phyloP scores from a whole-genome alignment of 805 yeast species.

The Clavispora phyllophila region DNA sequence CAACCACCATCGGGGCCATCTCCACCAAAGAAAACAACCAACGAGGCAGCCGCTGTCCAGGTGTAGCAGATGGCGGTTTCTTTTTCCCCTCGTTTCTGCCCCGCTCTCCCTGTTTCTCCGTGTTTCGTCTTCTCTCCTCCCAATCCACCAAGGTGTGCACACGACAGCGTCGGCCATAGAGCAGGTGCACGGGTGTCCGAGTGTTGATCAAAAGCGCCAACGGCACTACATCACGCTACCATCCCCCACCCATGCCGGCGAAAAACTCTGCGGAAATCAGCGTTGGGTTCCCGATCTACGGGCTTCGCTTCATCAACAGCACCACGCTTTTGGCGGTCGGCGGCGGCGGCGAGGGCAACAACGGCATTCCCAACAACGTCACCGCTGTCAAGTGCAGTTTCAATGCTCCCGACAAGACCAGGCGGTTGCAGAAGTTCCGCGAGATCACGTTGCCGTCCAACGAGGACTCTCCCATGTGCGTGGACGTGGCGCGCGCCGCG shows the following conservation, averaged over 20 bases:
- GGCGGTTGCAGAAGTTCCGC: slow-evolving; percentile 50
- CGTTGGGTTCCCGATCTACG: slow-evolving; percentile 75
- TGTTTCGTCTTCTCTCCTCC: too few relatives aligned
- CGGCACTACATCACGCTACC: too few relatives aligned
- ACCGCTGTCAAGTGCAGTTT: slow-evolving; percentile 60
- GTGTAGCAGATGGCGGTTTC: too few relatives aligned
- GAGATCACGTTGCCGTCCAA: slow-evolving; percentile 56
- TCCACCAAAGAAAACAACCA: too few relatives aligned
- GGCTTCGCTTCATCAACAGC: slow-evolving; percentile 63
- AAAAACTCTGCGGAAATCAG: slow-evolving; percentile 31
- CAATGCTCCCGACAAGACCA: slow-evolving; percentile 36
- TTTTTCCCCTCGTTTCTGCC: too few relatives aligned
- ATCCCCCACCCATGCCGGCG: slow-evolving; percentile 7
- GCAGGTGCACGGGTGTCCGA: background rate
- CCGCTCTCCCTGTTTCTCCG: too few relatives aligned
- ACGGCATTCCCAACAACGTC: slow-evolving; percentile 82
- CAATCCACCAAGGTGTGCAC: too few relatives aligned
- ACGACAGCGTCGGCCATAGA: too few relatives aligned
- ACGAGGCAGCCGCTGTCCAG: too few relatives aligned
- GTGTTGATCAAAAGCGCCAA: background rate
- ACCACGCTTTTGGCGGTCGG: slow-evolving; percentile 70
- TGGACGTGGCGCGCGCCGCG: slow-evolving; percentile 42
- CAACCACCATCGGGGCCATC: too few relatives aligned
- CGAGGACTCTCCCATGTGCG: slow-evolving; percentile 86
- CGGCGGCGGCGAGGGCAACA: slow-evolving; percentile 93